These are phyloP conservation scores for Tubosaeta brunneosetosa DNA, from an alignment of 768 basidiomycete species.

Conservation along the genomic window DNA sequence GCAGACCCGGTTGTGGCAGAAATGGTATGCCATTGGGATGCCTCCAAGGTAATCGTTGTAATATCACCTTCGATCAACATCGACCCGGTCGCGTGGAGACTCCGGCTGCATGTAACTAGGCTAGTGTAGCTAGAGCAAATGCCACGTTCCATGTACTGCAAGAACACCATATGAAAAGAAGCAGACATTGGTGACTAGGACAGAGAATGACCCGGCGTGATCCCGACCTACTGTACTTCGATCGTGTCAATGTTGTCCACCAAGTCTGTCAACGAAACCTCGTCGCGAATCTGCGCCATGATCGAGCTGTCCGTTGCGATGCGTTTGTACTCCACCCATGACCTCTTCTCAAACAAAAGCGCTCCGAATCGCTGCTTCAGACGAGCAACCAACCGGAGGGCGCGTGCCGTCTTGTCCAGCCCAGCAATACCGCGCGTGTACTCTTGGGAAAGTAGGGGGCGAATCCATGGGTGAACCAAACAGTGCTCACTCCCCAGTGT, in stretches of 20 bases:
- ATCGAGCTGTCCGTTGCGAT: constrained; percentile 9
- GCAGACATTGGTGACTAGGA: no score
- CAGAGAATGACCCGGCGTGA: no score
- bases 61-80: no score
- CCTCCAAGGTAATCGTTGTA: no score
- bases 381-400: not conserved
- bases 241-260: not conserved
- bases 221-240: no score
- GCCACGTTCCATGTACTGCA: no score
- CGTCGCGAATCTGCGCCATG: not conserved
- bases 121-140: no score
- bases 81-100: no score
- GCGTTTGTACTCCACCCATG: not conserved
- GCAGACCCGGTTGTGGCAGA: no score
- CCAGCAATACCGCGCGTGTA: not conserved
- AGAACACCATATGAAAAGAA: no score
- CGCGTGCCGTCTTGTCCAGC: not conserved
- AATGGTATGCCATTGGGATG: no score
- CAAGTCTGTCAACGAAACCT: not conserved
- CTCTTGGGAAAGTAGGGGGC: constrained; percentile 3
- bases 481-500: not conserved
- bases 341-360: constrained; percentile 1
- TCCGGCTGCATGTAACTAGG: no score
- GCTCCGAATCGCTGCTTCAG: constrained; percentile 3
- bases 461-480: constrained; percentile 15